Conservation (phyloP, 768 basidiomycete genomes). For the Hirschioporus abietinus region DNA sequence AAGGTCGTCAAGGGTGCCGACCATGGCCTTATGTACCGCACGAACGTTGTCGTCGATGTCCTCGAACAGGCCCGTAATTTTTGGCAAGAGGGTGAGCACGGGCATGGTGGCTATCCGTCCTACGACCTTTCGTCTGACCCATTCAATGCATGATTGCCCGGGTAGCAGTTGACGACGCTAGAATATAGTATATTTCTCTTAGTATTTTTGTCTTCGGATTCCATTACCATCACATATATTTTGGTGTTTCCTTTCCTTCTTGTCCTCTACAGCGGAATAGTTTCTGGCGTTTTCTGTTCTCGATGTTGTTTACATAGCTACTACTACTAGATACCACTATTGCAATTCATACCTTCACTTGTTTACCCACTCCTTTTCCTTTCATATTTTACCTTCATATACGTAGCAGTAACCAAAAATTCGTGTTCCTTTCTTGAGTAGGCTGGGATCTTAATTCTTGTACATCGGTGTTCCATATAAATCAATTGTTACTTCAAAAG, state of each 20-base stretch:
- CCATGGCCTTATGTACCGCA: slow-evolving; percentile 91
- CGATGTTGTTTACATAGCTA: background rate
- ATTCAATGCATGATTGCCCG: background rate
- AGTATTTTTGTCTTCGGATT: background rate
- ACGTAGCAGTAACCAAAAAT: background rate
- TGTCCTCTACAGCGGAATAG: background rate
- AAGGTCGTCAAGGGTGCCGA: slow-evolving; percentile 84
- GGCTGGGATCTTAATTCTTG: slow-evolving; percentile 5
- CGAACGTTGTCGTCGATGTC: slow-evolving; percentile 80
- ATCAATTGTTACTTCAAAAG: background rate
- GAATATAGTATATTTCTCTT: background rate
- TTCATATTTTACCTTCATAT: background rate
- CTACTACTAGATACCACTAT: background rate
- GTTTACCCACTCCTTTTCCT: background rate
- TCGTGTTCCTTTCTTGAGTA: background rate
- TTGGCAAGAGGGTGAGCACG: slow-evolving; percentile 23
- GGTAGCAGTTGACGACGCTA: background rate
- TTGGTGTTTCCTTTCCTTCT: background rate
- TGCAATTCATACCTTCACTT: slow-evolving; percentile 1
- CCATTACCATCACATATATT: background rate
- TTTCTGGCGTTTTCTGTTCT: background rate
- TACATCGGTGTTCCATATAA: slow-evolving; percentile 1
- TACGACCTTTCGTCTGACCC: background rate
- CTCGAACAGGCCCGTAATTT: slow-evolving; percentile 61
- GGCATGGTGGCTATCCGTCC: background rate